A percentile compares a stretch with the other conserved stretches of the same genome.
phyloP scores from a whole-genome alignment of 1,284 basidiomycete genomes.

The Boletus smithii region DNA sequence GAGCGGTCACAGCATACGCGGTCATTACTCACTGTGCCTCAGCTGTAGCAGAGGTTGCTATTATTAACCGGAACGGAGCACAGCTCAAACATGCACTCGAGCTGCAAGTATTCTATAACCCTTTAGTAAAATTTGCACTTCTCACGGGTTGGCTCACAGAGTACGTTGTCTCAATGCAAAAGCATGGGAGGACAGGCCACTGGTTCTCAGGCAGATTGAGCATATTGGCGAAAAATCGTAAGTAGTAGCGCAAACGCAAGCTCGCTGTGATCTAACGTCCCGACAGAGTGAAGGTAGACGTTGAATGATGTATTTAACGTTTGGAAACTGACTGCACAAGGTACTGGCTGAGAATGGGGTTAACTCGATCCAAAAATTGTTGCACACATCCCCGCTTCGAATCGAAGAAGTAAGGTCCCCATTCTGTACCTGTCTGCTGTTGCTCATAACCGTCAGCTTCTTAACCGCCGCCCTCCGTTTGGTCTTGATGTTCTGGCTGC shows the following conservation, averaged over 20 bases:
- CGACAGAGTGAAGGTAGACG: constrained; percentile 53
- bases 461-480: constrained; percentile 72
- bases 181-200: constrained; percentile 81
- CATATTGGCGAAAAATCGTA: constrained; percentile 85
- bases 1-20: constrained; percentile 3
- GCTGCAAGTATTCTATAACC: constrained; percentile 43
- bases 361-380: constrained; percentile 54
- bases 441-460: constrained; percentile 45
- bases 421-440: background rate
- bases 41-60: constrained; percentile 72
- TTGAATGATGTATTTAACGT: background rate
- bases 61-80: constrained; percentile 56
- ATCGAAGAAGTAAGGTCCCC: constrained; percentile 57
- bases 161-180: constrained; percentile 70
- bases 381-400: constrained; percentile 51
- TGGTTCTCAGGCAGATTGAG: constrained; percentile 75
- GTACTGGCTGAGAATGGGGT: constrained; percentile 72
- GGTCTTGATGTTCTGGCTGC: constrained; percentile 63
- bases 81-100: constrained; percentile 70
- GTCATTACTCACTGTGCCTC: constrained; percentile 5
- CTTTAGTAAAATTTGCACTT: background rate
- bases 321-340: constrained; percentile 36
- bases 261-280: constrained; percentile 1
- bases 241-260: constrained; percentile 26
- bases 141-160: constrained; percentile 38